Evolutionary conservation across 441 rosid species (phyloP).

Genomic region (Mallotus japonicus): DNA sequence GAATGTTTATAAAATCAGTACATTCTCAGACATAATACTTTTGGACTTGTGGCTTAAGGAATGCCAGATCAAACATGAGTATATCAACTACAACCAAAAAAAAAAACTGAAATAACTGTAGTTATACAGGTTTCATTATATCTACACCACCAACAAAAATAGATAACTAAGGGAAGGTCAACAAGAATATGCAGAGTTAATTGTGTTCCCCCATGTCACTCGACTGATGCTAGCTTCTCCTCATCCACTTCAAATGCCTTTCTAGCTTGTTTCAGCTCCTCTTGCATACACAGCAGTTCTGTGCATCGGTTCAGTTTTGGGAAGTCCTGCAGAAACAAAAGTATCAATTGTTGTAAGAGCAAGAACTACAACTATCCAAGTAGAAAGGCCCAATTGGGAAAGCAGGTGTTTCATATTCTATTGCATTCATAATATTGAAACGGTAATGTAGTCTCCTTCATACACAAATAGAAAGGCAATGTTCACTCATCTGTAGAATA

Average conservation of each 20-base stretch:
- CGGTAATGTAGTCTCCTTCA: neutral
- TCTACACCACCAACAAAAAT: neutral
- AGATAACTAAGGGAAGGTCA: neutral
- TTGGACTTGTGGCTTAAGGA: too few relatives aligned
- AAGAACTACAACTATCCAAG: neutral
- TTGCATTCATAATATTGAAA: neutral
- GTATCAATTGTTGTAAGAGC: neutral
- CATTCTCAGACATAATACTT: too few relatives aligned
- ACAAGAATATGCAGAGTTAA: neutral
- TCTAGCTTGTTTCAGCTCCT: slow-evolving; percentile 95
- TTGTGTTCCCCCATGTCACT: slow-evolving; percentile 24
- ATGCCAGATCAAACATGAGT: too few relatives aligned
- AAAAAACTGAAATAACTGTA: too few relatives aligned
- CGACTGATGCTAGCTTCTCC: slow-evolving; percentile 59
- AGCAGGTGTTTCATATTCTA: neutral
- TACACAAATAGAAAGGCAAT: neutral
- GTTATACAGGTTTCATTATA: neutral
- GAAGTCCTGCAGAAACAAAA: slow-evolving; percentile 51
- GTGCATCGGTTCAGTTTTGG: slow-evolving; percentile 86
- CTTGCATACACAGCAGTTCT: slow-evolving; percentile 87
- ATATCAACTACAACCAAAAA: too few relatives aligned
- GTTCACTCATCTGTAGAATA: neutral
- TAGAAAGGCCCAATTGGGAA: neutral
- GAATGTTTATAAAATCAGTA: too few relatives aligned
- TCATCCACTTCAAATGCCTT: slow-evolving; percentile 94